These are phyloP conservation scores for Macrophomina phaseolina DNA, from an alignment of 2,329 filamentous ascomycete species.

Conservation along the genomic window DNA sequence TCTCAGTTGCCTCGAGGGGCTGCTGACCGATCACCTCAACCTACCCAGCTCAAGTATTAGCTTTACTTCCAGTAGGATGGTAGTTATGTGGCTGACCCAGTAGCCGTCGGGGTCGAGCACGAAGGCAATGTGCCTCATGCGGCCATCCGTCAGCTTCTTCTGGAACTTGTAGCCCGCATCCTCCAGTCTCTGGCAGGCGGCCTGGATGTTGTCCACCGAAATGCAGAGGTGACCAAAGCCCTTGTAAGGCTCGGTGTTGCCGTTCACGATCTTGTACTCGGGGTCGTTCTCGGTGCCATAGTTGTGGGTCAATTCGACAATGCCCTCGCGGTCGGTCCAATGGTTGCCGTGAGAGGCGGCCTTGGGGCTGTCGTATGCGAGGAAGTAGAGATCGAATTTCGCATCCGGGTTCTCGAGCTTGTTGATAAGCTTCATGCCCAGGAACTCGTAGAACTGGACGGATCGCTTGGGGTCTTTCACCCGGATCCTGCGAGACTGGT, in stretches of 20 bases:
- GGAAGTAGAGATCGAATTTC: slow-evolving; percentile 95
- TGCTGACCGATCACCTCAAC: slow-evolving; percentile 80
- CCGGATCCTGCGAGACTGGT: slow-evolving; percentile 70
- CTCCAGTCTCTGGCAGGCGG: slow-evolving; percentile 86
- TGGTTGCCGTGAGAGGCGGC: slow-evolving; percentile 76
- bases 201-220: slow-evolving; percentile 71
- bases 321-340: slow-evolving; percentile 82
- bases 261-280: slow-evolving; percentile 80
- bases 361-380: slow-evolving; percentile 80
- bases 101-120: slow-evolving; percentile 80
- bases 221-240: slow-evolving; percentile 86
- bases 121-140: slow-evolving; percentile 76
- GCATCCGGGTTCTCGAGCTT: slow-evolving; percentile 82
- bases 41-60: not conserved
- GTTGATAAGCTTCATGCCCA: slow-evolving; percentile 84
- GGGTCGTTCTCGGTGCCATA: slow-evolving; percentile 89
- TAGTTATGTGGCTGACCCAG: slow-evolving; percentile 50
- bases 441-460: slow-evolving; percentile 92
- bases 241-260: slow-evolving; percentile 87
- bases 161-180: slow-evolving; percentile 92
- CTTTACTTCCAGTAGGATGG: not conserved
- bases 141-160: slow-evolving; percentile 88
- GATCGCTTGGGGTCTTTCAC: slow-evolving; percentile 86
- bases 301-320: slow-evolving; percentile 84
- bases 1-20: slow-evolving; percentile 72